Conservation (phyloP, 2,329 filamentous ascomycete genomes). For the Teratosphaeria pseudoeucalypti region DNA sequence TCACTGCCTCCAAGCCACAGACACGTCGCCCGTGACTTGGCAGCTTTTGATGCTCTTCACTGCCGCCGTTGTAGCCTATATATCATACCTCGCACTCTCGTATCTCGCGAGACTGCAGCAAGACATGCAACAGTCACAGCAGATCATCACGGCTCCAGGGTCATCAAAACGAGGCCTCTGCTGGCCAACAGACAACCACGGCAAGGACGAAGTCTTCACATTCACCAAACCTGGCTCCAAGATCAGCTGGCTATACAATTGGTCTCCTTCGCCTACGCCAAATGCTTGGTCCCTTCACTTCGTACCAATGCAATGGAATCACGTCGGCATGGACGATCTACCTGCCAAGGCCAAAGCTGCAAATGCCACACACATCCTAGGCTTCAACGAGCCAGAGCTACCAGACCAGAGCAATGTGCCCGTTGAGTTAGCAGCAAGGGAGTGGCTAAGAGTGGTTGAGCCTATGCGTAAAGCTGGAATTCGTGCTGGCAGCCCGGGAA, state of each 20-base stretch:
- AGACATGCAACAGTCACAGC: background rate
- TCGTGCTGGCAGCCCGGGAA: slow-evolving; percentile 20
- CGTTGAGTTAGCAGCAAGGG: slow-evolving; percentile 15
- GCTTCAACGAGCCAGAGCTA: slow-evolving; percentile 25
- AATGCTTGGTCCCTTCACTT: slow-evolving; percentile 17
- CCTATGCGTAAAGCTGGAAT: slow-evolving; percentile 18
- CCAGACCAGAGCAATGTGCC: slow-evolving; percentile 23
- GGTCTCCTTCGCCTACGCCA: slow-evolving; percentile 20
- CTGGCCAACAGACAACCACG: slow-evolving; percentile 22
- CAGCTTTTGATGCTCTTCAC: background rate
- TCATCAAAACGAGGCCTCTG: slow-evolving; percentile 23
- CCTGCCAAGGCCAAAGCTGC: slow-evolving; percentile 9
- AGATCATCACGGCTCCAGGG: slow-evolving; percentile 1
- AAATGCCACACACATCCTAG: slow-evolving; percentile 10
- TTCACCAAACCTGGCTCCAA: slow-evolving; percentile 25
- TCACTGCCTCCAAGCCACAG: no score
- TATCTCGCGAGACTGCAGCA: background rate
- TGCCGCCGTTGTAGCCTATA: background rate
- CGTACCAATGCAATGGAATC: slow-evolving; percentile 26
- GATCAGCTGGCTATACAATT: slow-evolving; percentile 26
- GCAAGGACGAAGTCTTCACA: slow-evolving; percentile 15
- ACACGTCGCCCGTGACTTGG: background rate
- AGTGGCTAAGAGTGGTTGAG: slow-evolving; percentile 21
- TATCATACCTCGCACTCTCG: background rate
- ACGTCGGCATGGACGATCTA: slow-evolving; percentile 17